Conservation (phyloP, 345 rosid species). For the Syzygium aromaticum region DNA sequence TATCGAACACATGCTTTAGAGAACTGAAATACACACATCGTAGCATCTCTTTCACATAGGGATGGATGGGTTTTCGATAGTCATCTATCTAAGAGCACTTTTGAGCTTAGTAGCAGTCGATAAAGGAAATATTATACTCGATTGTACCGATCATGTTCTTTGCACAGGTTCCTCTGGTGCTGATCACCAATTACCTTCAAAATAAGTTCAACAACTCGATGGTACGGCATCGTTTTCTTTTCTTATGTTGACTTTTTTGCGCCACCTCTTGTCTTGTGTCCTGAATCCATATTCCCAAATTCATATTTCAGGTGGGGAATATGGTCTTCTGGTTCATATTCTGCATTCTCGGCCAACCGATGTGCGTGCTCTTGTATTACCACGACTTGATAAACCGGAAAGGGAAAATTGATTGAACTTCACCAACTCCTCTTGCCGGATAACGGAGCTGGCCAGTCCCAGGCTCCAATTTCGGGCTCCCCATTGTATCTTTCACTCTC, state of each 20-base stretch:
- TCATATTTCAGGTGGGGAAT: slow-evolving; percentile 65
- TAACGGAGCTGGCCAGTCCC: background rate
- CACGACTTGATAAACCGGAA: slow-evolving; percentile 93
- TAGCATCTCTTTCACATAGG: background rate
- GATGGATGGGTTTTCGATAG: background rate
- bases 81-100: background rate
- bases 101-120: background rate
- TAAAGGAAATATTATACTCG: background rate
- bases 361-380: slow-evolving; percentile 87
- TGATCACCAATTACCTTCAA: slow-evolving; percentile 70
- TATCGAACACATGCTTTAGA: background rate
- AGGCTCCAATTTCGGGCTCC: background rate
- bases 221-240: slow-evolving; percentile 31
- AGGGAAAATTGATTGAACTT: slow-evolving; percentile 14
- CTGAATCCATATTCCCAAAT: background rate
- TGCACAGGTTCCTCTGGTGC: slow-evolving; percentile 79
- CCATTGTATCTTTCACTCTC: background rate
- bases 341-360: slow-evolving; percentile 96
- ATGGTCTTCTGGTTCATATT: slow-evolving; percentile 93
- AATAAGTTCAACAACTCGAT: slow-evolving; percentile 60
- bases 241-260: background rate
- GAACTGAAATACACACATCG: background rate
- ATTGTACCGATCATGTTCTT: background rate
- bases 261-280: background rate
- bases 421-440: background rate